A percentile compares a stretch with the other conserved stretches of the same genome.
Conservation (phyloP, 2,329 filamentous ascomycete genomes). For the Colletotrichum abscissum region DNA sequence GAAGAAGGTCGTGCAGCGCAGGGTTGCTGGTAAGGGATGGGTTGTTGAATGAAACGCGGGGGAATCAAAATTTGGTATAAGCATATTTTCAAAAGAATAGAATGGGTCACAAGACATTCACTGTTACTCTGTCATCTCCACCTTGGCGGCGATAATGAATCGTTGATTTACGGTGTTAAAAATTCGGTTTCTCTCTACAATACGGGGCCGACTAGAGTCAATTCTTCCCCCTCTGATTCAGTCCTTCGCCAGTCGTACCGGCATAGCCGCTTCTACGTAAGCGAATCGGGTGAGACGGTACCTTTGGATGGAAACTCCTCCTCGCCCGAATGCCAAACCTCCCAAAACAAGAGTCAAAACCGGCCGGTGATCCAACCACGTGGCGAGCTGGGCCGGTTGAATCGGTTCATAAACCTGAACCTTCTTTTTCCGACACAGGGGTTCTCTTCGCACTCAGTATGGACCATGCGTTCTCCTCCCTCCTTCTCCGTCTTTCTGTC, state of each 20-base stretch:
- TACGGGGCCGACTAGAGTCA: not conserved
- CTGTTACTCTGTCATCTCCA: not conserved
- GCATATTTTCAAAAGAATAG: not conserved
- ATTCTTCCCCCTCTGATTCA: not conserved
- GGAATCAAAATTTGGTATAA: not conserved
- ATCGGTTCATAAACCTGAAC: not conserved
- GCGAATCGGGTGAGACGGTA: not conserved
- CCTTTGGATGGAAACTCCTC: not conserved
- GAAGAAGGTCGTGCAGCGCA: conserved; percentile 85
- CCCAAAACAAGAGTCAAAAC: conserved; percentile 1
- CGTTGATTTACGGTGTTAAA: not conserved
- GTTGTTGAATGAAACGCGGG: conserved; percentile 63
- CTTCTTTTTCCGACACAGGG: not conserved
- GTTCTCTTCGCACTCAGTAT: not conserved
- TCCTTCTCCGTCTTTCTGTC: not conserved
- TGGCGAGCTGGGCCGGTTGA: conserved; percentile 1
- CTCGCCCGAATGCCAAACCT: not conserved
- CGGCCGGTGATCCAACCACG: not conserved
- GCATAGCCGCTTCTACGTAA: not conserved
- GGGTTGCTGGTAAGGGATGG: conserved; percentile 79
- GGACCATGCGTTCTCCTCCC: conserved; percentile 2
- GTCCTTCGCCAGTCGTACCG: not conserved
- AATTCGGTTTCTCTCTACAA: not conserved
- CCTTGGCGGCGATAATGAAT: not conserved
- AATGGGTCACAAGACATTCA: not conserved